These are phyloP conservation scores for Annulohypoxylon maeteangense DNA, from an alignment of 495 filamentous ascomycete genomes.

Conservation along the genomic window DNA sequence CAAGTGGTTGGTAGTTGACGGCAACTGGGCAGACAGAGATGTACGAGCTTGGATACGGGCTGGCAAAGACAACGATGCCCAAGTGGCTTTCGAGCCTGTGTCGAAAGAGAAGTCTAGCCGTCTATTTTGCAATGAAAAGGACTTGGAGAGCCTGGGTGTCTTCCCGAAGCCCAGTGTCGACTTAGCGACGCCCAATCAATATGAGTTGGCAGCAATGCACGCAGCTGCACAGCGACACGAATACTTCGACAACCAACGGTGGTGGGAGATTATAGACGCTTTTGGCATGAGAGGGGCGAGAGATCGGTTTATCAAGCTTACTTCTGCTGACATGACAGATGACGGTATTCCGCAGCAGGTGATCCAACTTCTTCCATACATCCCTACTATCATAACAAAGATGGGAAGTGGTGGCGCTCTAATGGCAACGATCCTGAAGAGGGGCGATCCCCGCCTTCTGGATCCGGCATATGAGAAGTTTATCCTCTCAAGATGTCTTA, in stretches of 20 bases:
- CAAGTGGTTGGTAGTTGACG: conserved; percentile 82
- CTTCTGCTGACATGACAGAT: conserved; percentile 71
- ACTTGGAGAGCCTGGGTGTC: conserved; percentile 51
- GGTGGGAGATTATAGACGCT: conserved; percentile 83
- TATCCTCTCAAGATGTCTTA: conserved; percentile 69
- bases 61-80: conserved; percentile 62
- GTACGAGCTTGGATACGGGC: conserved; percentile 70
- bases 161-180: conserved; percentile 72
- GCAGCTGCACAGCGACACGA: conserved; percentile 67
- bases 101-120: conserved; percentile 78
- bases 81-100: conserved; percentile 91
- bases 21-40: conserved; percentile 76
- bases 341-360: conserved; percentile 82
- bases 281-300: conserved; percentile 73
- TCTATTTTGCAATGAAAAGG: conserved; percentile 65
- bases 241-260: conserved; percentile 73
- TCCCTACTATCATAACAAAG: conserved; percentile 86
- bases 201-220: conserved; percentile 84
- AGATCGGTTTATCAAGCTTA: conserved; percentile 71
- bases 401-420: conserved; percentile 83
- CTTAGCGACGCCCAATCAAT: conserved; percentile 82
- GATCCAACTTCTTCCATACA: conserved; percentile 85
- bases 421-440: conserved; percentile 72
- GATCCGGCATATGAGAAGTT: conserved; percentile 70
- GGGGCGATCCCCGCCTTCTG: conserved; percentile 71